Evolutionary conservation across 805 yeast genomes (phyloP).

Genomic region (Saccharomycopsis sp.): DNA sequence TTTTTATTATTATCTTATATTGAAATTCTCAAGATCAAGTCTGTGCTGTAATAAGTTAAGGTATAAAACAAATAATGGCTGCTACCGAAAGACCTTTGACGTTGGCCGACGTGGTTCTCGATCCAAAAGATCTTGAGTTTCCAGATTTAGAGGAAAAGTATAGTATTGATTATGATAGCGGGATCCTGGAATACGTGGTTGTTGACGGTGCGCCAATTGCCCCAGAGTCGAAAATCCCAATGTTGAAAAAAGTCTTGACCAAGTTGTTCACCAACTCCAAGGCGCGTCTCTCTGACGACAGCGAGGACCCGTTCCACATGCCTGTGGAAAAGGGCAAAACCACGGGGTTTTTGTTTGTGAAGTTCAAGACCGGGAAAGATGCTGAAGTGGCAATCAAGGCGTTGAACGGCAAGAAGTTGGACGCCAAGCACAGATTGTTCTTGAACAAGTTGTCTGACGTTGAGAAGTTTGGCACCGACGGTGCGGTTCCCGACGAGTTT

Average conservation of each 20-base stretch:
- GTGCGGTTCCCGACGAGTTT: conserved; percentile 44
- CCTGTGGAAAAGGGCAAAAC: conserved; percentile 70
- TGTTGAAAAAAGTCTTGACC: conserved; percentile 73
- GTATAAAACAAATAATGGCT: background rate
- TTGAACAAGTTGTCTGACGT: conserved; percentile 79
- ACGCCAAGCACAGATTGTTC: conserved; percentile 81
- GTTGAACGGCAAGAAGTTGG: conserved; percentile 83
- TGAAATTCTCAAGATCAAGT: too few relatives aligned
- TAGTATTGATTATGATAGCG: conserved; percentile 48
- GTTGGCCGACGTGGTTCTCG: conserved; percentile 43
- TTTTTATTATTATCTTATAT: too few relatives aligned
- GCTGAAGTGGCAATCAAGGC: conserved; percentile 75
- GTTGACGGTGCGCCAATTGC: conserved; percentile 96
- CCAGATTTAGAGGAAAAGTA: conserved; percentile 77
- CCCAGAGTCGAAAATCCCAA: conserved; percentile 79
- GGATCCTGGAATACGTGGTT: conserved; percentile 69
- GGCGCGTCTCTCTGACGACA: conserved; percentile 36
- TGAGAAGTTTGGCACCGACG: conserved; percentile 65
- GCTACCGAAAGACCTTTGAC: conserved; percentile 1
- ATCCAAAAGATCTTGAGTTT: conserved; percentile 59
- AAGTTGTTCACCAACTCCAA: conserved; percentile 77
- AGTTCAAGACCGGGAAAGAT: conserved; percentile 55
- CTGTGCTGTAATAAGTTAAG: too few relatives aligned
- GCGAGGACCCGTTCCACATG: conserved; percentile 59
- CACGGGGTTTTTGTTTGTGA: conserved; percentile 80